Evolutionary conservation across 2,329 filamentous ascomycete species (phyloP), one percentile per base, ranked within the genome.

Genomic region (Diplocarpon rosae): DNA sequence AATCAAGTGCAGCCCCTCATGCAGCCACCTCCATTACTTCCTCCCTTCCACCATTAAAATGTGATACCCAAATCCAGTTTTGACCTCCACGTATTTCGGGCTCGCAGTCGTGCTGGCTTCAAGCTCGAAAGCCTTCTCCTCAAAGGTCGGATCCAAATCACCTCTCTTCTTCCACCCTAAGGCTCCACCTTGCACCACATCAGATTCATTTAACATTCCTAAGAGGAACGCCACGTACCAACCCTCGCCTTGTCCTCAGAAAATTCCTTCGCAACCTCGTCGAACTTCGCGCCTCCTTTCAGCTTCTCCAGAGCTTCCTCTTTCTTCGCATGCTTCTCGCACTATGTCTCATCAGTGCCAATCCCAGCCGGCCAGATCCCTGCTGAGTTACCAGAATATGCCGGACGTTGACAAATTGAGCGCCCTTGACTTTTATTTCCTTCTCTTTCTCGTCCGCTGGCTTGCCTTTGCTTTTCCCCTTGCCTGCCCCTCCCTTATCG

Each of bases 21-120:
- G 14, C 10, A 14, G 29, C 17, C 14, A n/a, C 29, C 30, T 14
- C 30, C 30, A 12, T 54, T 42, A 62, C 46, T 62, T 63, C 31
- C 60, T 55, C 13, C 59, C 60, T 30, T 63, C 60, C 9, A 88
- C 83, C 78, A 88, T 86, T 52, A 89, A 76, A 52, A 89, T 78
- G 62, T 89, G 84, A 67, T 88, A 88, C 1, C 84, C 85, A 64
- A 84, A 81, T 1, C 68, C 71, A 1, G 84, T 88, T 69, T 85
- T 87, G 16, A 72, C 79, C 66, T 87, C 80, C 1, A 69, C 83
- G 58, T 75, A 73, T 58, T 78, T 80, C 1, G 83, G 80, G 47
- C 66, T 78, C 11, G 62, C 68, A 11, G 77, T 80, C 8, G 78
- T 79, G 57, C 80, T 85, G 1, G 73, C 65, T 54, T 82, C 76